Percentiles rank a stretch among this genome's conserved stretches.
phyloP scores from a whole-genome alignment of 2,329 filamentous ascomycete species.

The Elsinoe fawcettii region DNA sequence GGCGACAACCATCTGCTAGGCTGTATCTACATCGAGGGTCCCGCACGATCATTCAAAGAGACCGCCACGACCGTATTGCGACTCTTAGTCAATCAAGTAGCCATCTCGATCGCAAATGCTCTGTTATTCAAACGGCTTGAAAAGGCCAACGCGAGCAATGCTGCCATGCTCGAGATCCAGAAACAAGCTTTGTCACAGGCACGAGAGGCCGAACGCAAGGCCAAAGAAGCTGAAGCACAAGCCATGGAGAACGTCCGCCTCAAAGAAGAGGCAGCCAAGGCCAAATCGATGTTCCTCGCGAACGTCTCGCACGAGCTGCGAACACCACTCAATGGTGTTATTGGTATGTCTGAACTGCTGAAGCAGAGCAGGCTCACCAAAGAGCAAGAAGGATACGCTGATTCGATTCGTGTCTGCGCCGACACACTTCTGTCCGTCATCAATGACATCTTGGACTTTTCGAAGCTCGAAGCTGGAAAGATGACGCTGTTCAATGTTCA shows the following conservation, averaged over 20 bases:
- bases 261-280: conserved; percentile 74
- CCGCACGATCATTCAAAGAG: conserved; percentile 69
- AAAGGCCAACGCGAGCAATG: conserved; percentile 69
- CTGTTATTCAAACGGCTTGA: conserved; percentile 61
- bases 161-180: conserved; percentile 69
- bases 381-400: conserved; percentile 55
- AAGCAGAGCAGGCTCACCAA: conserved; percentile 49
- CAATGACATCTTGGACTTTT: conserved; percentile 47
- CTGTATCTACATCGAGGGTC: conserved; percentile 66
- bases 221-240: conserved; percentile 67
- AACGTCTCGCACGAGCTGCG: conserved; percentile 53
- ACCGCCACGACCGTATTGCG: conserved; percentile 49
- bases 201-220: conserved; percentile 64
- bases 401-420: conserved; percentile 58
- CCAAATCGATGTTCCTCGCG: conserved; percentile 67
- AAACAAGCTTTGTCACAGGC: conserved; percentile 66
- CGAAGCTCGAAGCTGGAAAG: conserved; percentile 46
- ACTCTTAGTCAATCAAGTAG: conserved; percentile 69
- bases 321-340: conserved; percentile 48
- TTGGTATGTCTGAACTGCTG: conserved; percentile 53
- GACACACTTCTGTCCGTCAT: conserved; percentile 47
- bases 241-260: conserved; percentile 72
- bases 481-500: conserved; percentile 54
- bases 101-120: conserved; percentile 57
- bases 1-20: conserved; percentile 63